Evolutionary conservation across 2,329 filamentous ascomycete genomes (phyloP).

Genomic region (Colletotrichum gigasporum): DNA sequence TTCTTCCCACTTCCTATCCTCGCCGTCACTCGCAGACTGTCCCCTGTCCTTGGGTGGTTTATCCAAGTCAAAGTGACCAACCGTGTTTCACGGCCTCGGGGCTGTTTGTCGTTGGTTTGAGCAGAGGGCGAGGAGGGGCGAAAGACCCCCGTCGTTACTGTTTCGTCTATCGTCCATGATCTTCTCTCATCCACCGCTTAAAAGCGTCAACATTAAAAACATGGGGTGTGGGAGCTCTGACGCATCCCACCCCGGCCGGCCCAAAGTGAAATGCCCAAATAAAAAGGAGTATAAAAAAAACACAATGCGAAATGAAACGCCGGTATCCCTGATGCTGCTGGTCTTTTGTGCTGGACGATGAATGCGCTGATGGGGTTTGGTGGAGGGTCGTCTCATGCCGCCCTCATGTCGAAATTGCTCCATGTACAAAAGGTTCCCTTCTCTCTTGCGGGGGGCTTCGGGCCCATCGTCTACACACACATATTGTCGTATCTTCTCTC

Average conservation of each 20-base stretch:
- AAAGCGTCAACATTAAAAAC: slow-evolving; percentile 30
- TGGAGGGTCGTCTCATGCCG: neutral
- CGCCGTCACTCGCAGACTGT: neutral
- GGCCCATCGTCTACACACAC: slow-evolving; percentile 14
- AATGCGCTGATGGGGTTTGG: slow-evolving; percentile 11
- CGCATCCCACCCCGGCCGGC: slow-evolving; percentile 12
- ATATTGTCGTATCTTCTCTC: slow-evolving; percentile 1
- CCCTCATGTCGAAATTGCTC: neutral
- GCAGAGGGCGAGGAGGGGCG: neutral
- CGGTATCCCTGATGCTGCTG: slow-evolving; percentile 27
- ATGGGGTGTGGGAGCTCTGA: neutral
- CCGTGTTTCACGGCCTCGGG: slow-evolving; percentile 3
- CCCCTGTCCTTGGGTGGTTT: neutral
- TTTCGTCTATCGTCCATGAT: slow-evolving; percentile 16
- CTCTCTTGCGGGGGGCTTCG: neutral
- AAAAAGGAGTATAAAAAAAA: slow-evolving; percentile 18
- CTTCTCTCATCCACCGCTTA: slow-evolving; percentile 4
- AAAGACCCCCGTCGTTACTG: neutral
- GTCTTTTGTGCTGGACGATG: slow-evolving; percentile 19
- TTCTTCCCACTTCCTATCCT: neutral
- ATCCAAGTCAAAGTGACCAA: neutral
- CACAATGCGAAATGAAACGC: slow-evolving; percentile 22
- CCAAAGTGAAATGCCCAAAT: slow-evolving; percentile 14
- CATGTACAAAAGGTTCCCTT: slow-evolving; percentile 12
- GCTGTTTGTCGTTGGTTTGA: neutral